These are phyloP conservation scores for Eucalyptus fibrosa DNA, from an alignment of 345 rosid species.

Conservation along the genomic window DNA sequence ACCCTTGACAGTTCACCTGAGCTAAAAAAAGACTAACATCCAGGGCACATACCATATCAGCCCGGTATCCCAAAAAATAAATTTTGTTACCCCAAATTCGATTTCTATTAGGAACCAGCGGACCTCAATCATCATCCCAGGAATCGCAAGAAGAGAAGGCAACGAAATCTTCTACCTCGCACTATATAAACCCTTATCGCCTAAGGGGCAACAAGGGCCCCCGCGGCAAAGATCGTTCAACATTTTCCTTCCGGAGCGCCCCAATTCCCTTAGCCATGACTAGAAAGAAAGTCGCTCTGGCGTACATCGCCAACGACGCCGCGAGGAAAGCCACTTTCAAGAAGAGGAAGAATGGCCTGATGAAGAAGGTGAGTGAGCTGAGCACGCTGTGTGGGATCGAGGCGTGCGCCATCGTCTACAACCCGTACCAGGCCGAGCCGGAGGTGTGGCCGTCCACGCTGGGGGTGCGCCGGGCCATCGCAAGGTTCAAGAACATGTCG, in stretches of 20 bases:
- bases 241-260: neutral
- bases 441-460: constrained; percentile 25
- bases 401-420: constrained; percentile 2
- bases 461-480: constrained; percentile 3
- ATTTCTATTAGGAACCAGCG: neutral
- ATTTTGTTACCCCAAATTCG: neutral
- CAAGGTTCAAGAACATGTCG: constrained; percentile 6
- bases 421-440: constrained; percentile 11
- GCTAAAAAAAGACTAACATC: neutral
- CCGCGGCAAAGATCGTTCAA: neutral
- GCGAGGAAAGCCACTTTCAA: constrained; percentile 5
- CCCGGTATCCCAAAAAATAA: neutral
- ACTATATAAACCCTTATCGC: neutral
- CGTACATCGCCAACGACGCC: neutral
- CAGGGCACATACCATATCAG: neutral
- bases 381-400: constrained; percentile 7
- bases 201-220: neutral
- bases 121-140: neutral
- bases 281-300: constrained; percentile 1
- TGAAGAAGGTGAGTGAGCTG: constrained; percentile 7
- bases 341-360: constrained; percentile 8
- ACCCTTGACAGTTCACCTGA: neutral
- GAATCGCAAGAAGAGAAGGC: neutral
- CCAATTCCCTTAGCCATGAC: neutral
- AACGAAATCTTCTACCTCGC: neutral